Evolutionary conservation across 2,329 filamentous ascomycete species (phyloP).

Genomic region (Exserohilum rostratum): DNA sequence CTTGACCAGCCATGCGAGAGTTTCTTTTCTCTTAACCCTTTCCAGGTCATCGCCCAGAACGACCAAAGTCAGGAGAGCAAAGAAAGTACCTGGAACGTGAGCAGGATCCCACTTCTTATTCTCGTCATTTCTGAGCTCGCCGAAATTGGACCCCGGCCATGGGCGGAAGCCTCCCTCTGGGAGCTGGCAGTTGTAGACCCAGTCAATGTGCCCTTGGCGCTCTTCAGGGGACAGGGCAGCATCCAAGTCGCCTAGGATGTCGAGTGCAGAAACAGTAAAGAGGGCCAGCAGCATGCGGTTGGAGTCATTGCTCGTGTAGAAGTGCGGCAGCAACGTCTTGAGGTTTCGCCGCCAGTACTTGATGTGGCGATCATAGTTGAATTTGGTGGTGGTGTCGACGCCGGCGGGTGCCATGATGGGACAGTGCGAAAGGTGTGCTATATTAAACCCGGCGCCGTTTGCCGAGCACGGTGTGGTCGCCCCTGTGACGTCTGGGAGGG

Average conservation of each 20-base stretch:
- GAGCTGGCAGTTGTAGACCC: conserved; percentile 88
- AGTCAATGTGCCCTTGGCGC: conserved; percentile 65
- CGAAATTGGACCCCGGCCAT: conserved; percentile 71
- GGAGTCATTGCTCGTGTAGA: conserved; percentile 88
- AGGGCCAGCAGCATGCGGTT: conserved; percentile 88
- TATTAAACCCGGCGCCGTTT: conserved; percentile 13
- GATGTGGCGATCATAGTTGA: conserved; percentile 64
- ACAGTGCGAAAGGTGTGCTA: background rate
- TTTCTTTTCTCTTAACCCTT: conserved; percentile 69
- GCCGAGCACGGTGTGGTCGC: conserved; percentile 10
- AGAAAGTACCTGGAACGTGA: conserved; percentile 86
- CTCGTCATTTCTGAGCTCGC: conserved; percentile 54
- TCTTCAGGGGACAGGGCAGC: conserved; percentile 61
- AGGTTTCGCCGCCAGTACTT: conserved; percentile 94
- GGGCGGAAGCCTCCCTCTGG: conserved; percentile 87
- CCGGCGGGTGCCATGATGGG: conserved; percentile 26
- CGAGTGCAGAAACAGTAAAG: conserved; percentile 85
- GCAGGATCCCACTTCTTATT: conserved; percentile 72
- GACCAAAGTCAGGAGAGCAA: conserved; percentile 78
- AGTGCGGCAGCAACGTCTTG: conserved; percentile 76
- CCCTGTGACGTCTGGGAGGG: conserved; percentile 6
- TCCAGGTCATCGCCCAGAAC: conserved; percentile 65
- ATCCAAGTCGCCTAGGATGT: conserved; percentile 73
- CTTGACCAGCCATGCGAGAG: conserved; percentile 73
- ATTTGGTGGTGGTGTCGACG: conserved; percentile 24